Conservation (phyloP, 371 early-diverging fungal species). For the Mortierella sp. region DNA sequence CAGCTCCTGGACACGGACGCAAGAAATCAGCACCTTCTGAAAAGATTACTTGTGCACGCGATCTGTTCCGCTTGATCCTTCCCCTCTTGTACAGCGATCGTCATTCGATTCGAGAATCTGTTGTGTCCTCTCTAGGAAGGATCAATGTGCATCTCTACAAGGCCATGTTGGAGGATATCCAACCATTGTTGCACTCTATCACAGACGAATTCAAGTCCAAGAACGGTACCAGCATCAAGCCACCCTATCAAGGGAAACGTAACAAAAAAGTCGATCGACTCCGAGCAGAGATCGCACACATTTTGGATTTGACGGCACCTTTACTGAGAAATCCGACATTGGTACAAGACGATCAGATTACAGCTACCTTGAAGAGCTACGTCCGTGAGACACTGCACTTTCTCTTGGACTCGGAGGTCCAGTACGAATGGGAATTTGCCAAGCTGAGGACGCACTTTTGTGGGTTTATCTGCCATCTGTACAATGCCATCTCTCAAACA, state of each 20-base stretch:
- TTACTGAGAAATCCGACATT: conserved; percentile 67
- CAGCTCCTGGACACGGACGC: conserved; percentile 58
- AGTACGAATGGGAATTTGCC: conserved; percentile 90
- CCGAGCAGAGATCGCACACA: conserved; percentile 79
- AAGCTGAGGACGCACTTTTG: conserved; percentile 88
- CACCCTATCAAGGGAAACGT: conserved; percentile 70
- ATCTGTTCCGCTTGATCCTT: conserved; percentile 68
- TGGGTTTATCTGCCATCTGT: conserved; percentile 84
- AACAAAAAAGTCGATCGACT: conserved; percentile 77
- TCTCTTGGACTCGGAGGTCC: conserved; percentile 75
- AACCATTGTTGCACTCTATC: conserved; percentile 67
- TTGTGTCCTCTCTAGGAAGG: conserved; percentile 75
- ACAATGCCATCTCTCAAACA: conserved; percentile 68
- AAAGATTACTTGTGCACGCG: conserved; percentile 66
- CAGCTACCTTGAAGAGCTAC: conserved; percentile 73
- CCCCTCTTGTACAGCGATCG: conserved; percentile 81
- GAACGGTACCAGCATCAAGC: conserved; percentile 61
- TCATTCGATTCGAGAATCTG: conserved; percentile 75
- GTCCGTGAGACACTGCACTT: conserved; percentile 80
- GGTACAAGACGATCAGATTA: conserved; percentile 70
- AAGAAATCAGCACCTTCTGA: conserved; percentile 62
- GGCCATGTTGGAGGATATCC: conserved; percentile 73
- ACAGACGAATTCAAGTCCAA: conserved; percentile 72
- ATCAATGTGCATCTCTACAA: conserved; percentile 77
- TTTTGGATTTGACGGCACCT: conserved; percentile 77